Evolutionary conservation across 495 filamentous ascomycete species (phyloP).

Genomic region (Articulospora tetracladia): DNA sequence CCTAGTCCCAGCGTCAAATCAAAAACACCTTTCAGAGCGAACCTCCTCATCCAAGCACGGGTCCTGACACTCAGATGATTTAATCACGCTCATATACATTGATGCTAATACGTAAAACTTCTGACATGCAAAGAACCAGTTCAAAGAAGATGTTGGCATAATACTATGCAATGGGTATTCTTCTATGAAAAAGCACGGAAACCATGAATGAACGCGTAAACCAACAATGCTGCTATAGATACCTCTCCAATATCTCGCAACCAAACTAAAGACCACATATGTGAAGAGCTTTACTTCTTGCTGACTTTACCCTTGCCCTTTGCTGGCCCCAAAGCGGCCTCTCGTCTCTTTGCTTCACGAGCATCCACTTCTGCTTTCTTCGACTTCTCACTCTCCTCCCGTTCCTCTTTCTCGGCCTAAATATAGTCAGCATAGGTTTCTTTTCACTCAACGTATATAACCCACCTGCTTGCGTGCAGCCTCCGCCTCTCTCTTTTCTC

Average conservation of each 20-base stretch:
- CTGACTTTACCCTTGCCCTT: conserved; percentile 16
- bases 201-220: background rate
- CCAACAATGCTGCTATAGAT: background rate
- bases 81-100: background rate
- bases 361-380: conserved; percentile 47
- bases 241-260: background rate
- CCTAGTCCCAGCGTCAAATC: background rate
- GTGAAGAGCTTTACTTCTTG: conserved; percentile 21
- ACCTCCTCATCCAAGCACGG: background rate
- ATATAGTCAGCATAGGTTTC: conserved; percentile 1
- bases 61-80: background rate
- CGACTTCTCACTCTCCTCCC: conserved; percentile 53
- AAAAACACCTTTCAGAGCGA: background rate
- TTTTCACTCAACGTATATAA: background rate
- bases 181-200: conserved; percentile 4
- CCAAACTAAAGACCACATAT: background rate
- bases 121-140: background rate
- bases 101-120: background rate
- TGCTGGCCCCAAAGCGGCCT: conserved; percentile 23
- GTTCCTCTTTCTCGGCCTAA: conserved; percentile 70
- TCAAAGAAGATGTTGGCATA: background rate
- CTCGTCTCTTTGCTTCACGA: conserved; percentile 25
- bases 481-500: conserved; percentile 83
- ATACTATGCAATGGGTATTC: conserved; percentile 10
- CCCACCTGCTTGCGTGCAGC: conserved; percentile 53